These are phyloP conservation scores for Pulveroboletus sp. DNA, from an alignment of 768 basidiomycete genomes.

Conservation along the genomic window DNA sequence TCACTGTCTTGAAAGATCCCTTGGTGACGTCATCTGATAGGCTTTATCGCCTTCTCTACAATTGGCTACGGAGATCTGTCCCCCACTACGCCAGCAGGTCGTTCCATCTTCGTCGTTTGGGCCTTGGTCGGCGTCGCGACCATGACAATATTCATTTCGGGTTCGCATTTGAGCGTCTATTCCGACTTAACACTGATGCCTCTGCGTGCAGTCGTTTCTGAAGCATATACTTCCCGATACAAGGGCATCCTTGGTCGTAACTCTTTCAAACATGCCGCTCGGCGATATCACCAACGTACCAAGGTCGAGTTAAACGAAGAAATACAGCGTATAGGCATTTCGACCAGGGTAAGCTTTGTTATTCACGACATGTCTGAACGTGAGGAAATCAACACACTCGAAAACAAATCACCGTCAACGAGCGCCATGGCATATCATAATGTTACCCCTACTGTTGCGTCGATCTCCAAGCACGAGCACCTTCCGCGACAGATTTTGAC, in stretches of 20 bases:
- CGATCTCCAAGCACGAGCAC: slow-evolving; percentile 2
- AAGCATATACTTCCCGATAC: slow-evolving; percentile 63
- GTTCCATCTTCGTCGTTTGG: slow-evolving; percentile 76
- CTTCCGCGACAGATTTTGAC: slow-evolving; percentile 37
- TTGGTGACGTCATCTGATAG: slow-evolving; percentile 29
- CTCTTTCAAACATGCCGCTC: slow-evolving; percentile 43
- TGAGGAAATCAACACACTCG: background rate
- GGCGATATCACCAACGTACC: slow-evolving; percentile 37
- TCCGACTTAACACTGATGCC: background rate
- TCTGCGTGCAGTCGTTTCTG: slow-evolving; percentile 52
- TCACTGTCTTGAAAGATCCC: background rate
- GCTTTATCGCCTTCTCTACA: slow-evolving; percentile 68
- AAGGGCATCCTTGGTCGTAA: slow-evolving; percentile 48
- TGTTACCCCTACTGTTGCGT: background rate
- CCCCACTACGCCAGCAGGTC: slow-evolving; percentile 62
- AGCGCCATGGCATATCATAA: background rate
- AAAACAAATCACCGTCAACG: background rate
- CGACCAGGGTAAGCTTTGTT: slow-evolving; percentile 1
- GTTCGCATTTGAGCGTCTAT: slow-evolving; percentile 32
- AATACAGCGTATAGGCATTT: background rate
- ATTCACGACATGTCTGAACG: background rate
- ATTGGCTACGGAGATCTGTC: slow-evolving; percentile 68
- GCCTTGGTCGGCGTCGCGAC: slow-evolving; percentile 70
- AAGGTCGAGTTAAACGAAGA: slow-evolving; percentile 14
- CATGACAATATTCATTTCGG: slow-evolving; percentile 70